Evolutionary conservation across 2,329 filamentous ascomycete species (phyloP), one percentile per base, ranked within the genome.

Genomic region (Pseudogymnoascus pannorum): DNA sequence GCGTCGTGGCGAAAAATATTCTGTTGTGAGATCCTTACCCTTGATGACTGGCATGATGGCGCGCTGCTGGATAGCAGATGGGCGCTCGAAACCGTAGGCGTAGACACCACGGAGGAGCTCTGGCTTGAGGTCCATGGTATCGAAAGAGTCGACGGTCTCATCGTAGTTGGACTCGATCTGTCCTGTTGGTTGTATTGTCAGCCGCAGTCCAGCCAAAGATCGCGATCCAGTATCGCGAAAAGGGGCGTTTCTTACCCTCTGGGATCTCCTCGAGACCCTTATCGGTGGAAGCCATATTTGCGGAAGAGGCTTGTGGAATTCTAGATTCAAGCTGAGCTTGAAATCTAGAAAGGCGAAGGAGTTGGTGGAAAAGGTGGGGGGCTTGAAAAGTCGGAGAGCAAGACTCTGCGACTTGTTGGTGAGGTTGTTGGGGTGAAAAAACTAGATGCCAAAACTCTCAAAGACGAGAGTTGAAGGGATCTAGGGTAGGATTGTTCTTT

Each of bases 131-230:
- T 87, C 88, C 94, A 99, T 99, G 73, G 92, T 85, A 81, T 99
- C 94, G 81, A 99, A 99, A 66, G 92, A 96, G 81, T 99, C 95
- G 79, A 94, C 93, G 74, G 93, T 92, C 86, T 97, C 92, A 86
- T 99, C 94, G 83, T 97, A 99, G 91, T 99, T 99, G 77, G 92
- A 96, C 86, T 99, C 95, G 85, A 99, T 99, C 83, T 96, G 92
- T 80, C 88, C 93, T 96, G 77, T 73, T 35, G 29, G 38, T 58
- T 59, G 63, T 64, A 60, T 64, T 31, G 63, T 69, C 61, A 71
- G 68, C 64, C 44, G 59, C 31, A 48, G 33, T 29, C 26, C 58
- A 40, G 3, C 24, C 5, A 51, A 7, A 29, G 16, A 29, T 29
- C 58, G 36, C 58, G 20, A 24, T 2, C 24, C 5, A 31, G 20